Conservation (phyloP, 1,139 yeast species). For the Pichia sp. region DNA sequence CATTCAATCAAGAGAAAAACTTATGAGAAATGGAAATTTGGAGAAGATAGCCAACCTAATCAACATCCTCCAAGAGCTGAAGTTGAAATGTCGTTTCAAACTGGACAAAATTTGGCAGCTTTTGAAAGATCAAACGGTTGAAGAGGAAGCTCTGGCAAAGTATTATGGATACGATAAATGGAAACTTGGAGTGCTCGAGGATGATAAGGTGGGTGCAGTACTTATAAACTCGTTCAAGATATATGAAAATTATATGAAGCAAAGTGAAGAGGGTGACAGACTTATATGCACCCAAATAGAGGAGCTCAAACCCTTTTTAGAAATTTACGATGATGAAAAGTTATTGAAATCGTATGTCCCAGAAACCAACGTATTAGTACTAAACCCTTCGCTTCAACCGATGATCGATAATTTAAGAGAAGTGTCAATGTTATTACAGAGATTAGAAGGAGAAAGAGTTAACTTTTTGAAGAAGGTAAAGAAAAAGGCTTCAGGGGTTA, state of each 20-base stretch:
- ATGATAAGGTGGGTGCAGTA: slow-evolving; percentile 32
- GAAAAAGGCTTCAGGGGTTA: slow-evolving; percentile 43
- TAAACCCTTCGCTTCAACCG: slow-evolving; percentile 40
- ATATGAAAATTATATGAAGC: slow-evolving; percentile 46
- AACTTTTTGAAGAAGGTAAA: slow-evolving; percentile 35
- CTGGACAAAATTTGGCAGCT: slow-evolving; percentile 37
- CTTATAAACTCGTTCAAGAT: slow-evolving; percentile 40
- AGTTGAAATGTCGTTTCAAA: slow-evolving; percentile 15
- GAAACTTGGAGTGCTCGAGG: slow-evolving; percentile 42
- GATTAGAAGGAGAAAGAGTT: slow-evolving; percentile 36
- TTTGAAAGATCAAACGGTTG: slow-evolving; percentile 41
- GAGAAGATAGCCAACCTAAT: slow-evolving; percentile 41
- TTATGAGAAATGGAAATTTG: slow-evolving; percentile 59
- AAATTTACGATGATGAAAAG: slow-evolving; percentile 36
- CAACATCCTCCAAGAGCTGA: slow-evolving; percentile 41
- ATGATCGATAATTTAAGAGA: slow-evolving; percentile 43
- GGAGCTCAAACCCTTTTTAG: slow-evolving; percentile 42
- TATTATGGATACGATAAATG: slow-evolving; percentile 49
- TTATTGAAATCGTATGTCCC: slow-evolving; percentile 49
- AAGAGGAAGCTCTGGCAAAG: slow-evolving; percentile 49
- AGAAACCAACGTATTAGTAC: slow-evolving; percentile 33
- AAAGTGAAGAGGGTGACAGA: slow-evolving; percentile 63
- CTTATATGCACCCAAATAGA: slow-evolving; percentile 42
- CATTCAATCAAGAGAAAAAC: slow-evolving; percentile 21
- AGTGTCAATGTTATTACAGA: slow-evolving; percentile 32